Evolutionary conservation across 192 early-diverging fungal genomes (phyloP).

Genomic region (Chytriomyces hyalinus): DNA sequence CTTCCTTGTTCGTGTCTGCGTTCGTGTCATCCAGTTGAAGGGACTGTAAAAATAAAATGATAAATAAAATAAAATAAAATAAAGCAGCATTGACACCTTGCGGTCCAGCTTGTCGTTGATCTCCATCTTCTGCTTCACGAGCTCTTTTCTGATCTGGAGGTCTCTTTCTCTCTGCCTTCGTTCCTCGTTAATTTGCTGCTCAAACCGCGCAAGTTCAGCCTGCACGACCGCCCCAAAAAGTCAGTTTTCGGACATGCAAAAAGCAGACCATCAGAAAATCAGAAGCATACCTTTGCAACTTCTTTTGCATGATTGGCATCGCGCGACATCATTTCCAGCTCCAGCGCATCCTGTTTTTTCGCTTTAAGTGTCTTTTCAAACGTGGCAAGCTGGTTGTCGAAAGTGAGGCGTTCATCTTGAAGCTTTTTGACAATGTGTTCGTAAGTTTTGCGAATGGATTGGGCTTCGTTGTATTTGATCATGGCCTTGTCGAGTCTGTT

Average conservation of each 20-base stretch:
- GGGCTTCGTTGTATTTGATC: slow-evolving; percentile 72
- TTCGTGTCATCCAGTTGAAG: slow-evolving; percentile 55
- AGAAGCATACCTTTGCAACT: slow-evolving; percentile 51
- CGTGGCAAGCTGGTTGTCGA: slow-evolving; percentile 64
- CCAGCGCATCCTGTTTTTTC: slow-evolving; percentile 61
- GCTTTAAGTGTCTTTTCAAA: slow-evolving; percentile 64
- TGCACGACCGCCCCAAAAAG: slow-evolving; percentile 24
- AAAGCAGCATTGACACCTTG: slow-evolving; percentile 42
- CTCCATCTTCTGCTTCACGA: slow-evolving; percentile 67
- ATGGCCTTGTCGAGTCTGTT: slow-evolving; percentile 67
- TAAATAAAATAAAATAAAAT: slow-evolving; percentile 14
- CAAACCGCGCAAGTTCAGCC: slow-evolving; percentile 61
- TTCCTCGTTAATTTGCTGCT: slow-evolving; percentile 68
- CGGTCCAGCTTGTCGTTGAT: slow-evolving; percentile 59
- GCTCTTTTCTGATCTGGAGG: slow-evolving; percentile 55
- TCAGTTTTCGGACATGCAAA: slow-evolving; percentile 24
- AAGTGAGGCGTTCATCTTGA: slow-evolving; percentile 66
- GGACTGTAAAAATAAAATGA: slow-evolving; percentile 18
- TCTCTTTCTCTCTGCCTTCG: slow-evolving; percentile 65
- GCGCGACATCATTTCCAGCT: slow-evolving; percentile 64
- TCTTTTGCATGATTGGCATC: slow-evolving; percentile 71
- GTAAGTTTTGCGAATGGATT: slow-evolving; percentile 65
- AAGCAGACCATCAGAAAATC: not conserved
- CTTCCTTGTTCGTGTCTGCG: slow-evolving; percentile 34
- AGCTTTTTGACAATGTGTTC: slow-evolving; percentile 64